Percentiles rank a stretch among this genome's conserved stretches.
These are phyloP conservation scores for Ganoderma boninense DNA, from an alignment of 1,284 basidiomycete species.

Conservation along the genomic window DNA sequence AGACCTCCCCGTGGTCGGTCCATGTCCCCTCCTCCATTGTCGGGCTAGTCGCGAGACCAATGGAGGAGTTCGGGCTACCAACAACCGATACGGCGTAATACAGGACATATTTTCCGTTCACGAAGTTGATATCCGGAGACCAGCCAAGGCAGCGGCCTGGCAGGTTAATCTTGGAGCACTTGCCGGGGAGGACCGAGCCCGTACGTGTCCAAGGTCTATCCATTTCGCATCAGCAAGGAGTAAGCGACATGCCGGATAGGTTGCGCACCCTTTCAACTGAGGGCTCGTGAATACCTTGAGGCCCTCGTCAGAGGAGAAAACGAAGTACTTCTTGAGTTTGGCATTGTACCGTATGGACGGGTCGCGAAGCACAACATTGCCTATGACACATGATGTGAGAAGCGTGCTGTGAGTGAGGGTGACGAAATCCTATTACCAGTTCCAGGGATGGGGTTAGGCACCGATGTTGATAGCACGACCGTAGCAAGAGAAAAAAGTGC, in stretches of 20 bases:
- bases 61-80: constrained; percentile 42
- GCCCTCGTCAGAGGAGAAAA: constrained; percentile 8
- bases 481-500: constrained; percentile 8
- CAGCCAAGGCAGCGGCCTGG: constrained; percentile 14
- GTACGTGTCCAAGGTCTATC: constrained; percentile 23
- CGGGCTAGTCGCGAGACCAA: constrained; percentile 43
- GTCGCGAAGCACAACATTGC: constrained; percentile 8
- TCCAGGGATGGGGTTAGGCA: constrained; percentile 14
- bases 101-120: constrained; percentile 34
- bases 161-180: constrained; percentile 19
- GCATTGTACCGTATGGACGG: constrained; percentile 12
- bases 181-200: constrained; percentile 18
- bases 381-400: neutral
- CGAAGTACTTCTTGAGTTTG: constrained; percentile 12
- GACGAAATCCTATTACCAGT: neutral
- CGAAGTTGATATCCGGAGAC: constrained; percentile 26
- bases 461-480: neutral
- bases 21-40: constrained; percentile 45
- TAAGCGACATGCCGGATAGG: neutral
- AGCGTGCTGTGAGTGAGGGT: neutral
- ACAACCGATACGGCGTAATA: constrained; percentile 44
- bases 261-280: constrained; percentile 9
- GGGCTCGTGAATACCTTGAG: constrained; percentile 13
- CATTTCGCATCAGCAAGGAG: neutral
- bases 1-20: constrained; percentile 43